Conservation (phyloP, 177 flowering plant genomes). For the Vitis hybrid region DNA sequence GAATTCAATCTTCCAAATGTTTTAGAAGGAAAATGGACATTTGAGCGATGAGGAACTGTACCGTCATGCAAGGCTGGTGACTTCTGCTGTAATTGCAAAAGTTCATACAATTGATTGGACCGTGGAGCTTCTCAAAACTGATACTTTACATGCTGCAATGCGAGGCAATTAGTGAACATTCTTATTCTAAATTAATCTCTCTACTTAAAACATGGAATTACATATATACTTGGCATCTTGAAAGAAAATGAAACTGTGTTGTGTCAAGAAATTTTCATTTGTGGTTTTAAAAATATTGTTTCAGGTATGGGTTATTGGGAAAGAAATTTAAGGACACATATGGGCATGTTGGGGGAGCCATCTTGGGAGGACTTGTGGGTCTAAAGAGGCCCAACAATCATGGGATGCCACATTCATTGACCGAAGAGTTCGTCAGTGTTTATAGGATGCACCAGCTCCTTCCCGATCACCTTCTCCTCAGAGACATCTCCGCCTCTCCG, state of each 20-base stretch:
- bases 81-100: conserved; percentile 60
- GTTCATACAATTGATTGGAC: conserved; percentile 74
- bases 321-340: conserved; percentile 49
- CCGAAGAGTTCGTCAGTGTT: conserved; percentile 52
- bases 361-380: conserved; percentile 48
- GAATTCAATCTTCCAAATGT: conserved; percentile 8
- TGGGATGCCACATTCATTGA: conserved; percentile 53
- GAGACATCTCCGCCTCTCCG: conserved; percentile 27
- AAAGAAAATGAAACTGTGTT: too few species aligned
- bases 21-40: too few species aligned
- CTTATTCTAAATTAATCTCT: not conserved
- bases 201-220: too few species aligned
- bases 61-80: conserved; percentile 51
- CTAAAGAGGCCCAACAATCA: conserved; percentile 39
- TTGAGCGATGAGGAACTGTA: conserved; percentile 40
- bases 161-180: conserved; percentile 45
- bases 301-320: conserved; percentile 56
- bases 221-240: too few species aligned
- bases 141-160: conserved; percentile 50
- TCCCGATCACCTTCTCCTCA: conserved; percentile 37
- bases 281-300: not conserved
- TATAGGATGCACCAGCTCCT: conserved; percentile 59
- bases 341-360: conserved; percentile 35
- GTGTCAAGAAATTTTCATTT: too few species aligned
- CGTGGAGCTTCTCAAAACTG: conserved; percentile 49